A percentile compares a stretch with the other conserved stretches of the same genome.
Evolutionary conservation across 768 basidiomycete species (phyloP).

Genomic region (Tephrocybe sp.): DNA sequence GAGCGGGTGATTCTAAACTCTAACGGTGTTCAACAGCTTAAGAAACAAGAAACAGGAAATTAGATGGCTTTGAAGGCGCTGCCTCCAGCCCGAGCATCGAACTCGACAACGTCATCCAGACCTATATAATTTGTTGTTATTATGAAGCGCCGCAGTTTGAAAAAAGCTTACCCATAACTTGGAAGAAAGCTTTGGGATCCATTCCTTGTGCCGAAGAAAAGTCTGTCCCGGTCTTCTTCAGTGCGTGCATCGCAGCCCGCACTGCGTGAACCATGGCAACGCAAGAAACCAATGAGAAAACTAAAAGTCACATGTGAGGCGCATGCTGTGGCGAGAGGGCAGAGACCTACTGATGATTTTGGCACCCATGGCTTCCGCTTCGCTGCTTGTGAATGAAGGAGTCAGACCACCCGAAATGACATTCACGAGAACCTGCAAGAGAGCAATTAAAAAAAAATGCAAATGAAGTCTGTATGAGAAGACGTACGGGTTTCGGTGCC

Average conservation of each 20-base stretch:
- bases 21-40: too few species aligned
- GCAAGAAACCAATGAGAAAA: slow-evolving; percentile 74
- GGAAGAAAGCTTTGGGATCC: slow-evolving; percentile 77
- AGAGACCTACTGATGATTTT: slow-evolving; percentile 65
- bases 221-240: slow-evolving; percentile 79
- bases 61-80: slow-evolving; percentile 53
- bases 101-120: slow-evolving; percentile 48
- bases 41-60: slow-evolving; percentile 9
- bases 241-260: slow-evolving; percentile 69
- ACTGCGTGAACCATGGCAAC: slow-evolving; percentile 78
- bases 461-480: neutral
- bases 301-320: slow-evolving; percentile 27
- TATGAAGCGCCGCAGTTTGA: neutral
- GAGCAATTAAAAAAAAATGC: neutral
- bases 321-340: neutral
- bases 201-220: slow-evolving; percentile 57
- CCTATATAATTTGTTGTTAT: slow-evolving; percentile 28
- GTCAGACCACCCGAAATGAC: slow-evolving; percentile 79
- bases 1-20: too few species aligned
- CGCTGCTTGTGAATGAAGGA: slow-evolving; percentile 66
- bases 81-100: slow-evolving; percentile 59
- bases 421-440: slow-evolving; percentile 65
- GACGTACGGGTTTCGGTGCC: slow-evolving; percentile 63
- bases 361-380: slow-evolving; percentile 68
- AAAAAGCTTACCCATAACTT: slow-evolving; percentile 59